Percentiles rank a stretch among this genome's conserved stretches.
phyloP scores from a whole-genome alignment of 495 filamentous ascomycete genomes.

The Pyrenula massariospora region DNA sequence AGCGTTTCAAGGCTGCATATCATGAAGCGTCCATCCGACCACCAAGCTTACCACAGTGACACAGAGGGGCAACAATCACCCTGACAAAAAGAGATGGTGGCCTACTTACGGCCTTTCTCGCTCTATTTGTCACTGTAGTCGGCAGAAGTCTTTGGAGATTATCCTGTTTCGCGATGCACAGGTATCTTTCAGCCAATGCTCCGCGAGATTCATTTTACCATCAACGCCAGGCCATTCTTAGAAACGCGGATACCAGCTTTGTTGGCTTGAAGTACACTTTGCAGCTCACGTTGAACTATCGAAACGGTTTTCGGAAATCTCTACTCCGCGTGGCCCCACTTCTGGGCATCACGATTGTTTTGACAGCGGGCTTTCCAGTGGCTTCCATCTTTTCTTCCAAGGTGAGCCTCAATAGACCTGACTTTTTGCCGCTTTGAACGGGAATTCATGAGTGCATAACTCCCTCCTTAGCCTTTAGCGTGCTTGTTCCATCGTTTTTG shows the following conservation, averaged over 20 bases:
- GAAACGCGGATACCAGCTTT: conserved; percentile 3
- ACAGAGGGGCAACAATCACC: conserved; percentile 8
- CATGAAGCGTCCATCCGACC: not conserved
- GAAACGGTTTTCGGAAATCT: not conserved
- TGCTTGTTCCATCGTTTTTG: not conserved
- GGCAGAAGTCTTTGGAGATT: conserved; percentile 9
- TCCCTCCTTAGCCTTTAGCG: not conserved
- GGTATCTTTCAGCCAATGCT: not conserved
- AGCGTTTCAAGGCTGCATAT: not conserved
- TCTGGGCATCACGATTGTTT: not conserved
- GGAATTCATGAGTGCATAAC: not conserved
- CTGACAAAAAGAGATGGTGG: conserved; percentile 2
- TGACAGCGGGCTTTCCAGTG: not conserved
- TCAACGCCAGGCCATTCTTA: conserved; percentile 7
- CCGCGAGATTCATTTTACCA: conserved; percentile 1
- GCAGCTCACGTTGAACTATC: not conserved
- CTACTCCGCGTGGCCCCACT: not conserved
- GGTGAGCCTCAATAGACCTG: not conserved
- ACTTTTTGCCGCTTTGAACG: not conserved
- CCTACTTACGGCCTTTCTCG: conserved; percentile 9
- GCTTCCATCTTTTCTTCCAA: conserved; percentile 6
- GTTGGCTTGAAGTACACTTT: not conserved
- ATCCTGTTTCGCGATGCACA: conserved; percentile 4
- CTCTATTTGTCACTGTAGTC: conserved; percentile 9
- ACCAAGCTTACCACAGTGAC: not conserved